Percentiles rank a stretch among this genome's conserved stretches.
phyloP scores from a whole-genome alignment of 1,139 yeast species.

The Suhomyces bribrorum region DNA sequence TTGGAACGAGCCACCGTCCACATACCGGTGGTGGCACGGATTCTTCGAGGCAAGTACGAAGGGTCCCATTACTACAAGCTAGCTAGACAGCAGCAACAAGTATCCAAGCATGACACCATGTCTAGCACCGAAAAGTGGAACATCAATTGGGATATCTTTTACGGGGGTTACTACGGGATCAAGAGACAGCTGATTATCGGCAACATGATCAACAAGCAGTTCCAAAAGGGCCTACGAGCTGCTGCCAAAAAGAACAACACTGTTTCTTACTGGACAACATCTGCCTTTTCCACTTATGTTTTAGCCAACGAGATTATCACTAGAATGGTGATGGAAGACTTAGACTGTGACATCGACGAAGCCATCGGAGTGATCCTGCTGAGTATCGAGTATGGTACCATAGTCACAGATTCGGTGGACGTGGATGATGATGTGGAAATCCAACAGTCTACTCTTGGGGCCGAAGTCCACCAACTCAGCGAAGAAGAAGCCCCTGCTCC shows the following conservation, averaged over 20 bases:
- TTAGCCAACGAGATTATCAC: constrained; percentile 65
- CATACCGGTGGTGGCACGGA: constrained; percentile 35
- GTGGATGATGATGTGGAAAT: constrained; percentile 31
- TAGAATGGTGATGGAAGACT: constrained; percentile 51
- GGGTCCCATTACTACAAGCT: constrained; percentile 50
- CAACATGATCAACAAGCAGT: constrained; percentile 31
- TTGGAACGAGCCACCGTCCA: constrained; percentile 29
- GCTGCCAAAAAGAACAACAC: constrained; percentile 39
- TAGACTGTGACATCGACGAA: constrained; percentile 32
- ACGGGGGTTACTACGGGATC: constrained; percentile 66
- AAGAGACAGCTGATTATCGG: constrained; percentile 57
- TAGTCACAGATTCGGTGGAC: constrained; percentile 43
- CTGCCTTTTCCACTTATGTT: constrained; percentile 57
- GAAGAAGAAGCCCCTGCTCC: constrained; percentile 2
- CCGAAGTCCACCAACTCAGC: not conserved
- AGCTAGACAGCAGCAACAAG: constrained; percentile 42
- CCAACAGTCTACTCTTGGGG: not conserved
- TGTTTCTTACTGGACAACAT: constrained; percentile 60
- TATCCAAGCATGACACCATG: constrained; percentile 45
- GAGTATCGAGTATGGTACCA: constrained; percentile 59
- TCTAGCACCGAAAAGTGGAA: constrained; percentile 49
- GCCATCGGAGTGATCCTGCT: constrained; percentile 49
- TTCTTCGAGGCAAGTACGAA: constrained; percentile 42
- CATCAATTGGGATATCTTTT: constrained; percentile 47
- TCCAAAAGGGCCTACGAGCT: constrained; percentile 26